Base-by-base conservation (phyloP, 2,329 filamentous ascomycete species). In the Plectosphaerella plurivora region DNA sequence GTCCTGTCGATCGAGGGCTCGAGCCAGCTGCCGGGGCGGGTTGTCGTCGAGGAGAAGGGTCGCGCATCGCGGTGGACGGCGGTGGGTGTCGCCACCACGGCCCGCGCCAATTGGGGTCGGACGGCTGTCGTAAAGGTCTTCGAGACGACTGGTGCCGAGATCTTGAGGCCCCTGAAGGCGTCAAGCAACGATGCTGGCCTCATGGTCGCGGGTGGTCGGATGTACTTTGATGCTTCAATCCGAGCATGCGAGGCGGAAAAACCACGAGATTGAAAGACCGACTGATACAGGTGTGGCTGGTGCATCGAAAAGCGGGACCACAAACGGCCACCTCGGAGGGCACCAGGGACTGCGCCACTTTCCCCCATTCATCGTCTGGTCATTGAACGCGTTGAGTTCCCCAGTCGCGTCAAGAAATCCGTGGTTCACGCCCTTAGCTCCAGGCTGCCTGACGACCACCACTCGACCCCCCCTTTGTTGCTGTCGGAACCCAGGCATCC, bases 1-100 rank as follows among this genome's bases (percentile, higher is more conserved):
- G 91, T 92, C 59, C 89, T 84, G 62, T 86, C 71, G 57, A 83
- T 73, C 63, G 83, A 87, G 35, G 93, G 93, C 53, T 89, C 82
- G 47, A 97, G 87, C 91, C 92, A 97, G 65, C 83, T 88, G 59
- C 82, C 82, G 67, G 78, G 57, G 65, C 73, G 64, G 58, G 74
- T 58, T 64, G 78, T 55, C 15, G 89, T 89, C 33, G 86, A 88
- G 39, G 90, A 90, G 73, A 96, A 95, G 56, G 81, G 73, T 66
- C 88, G 82, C 60, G 68, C 69, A 74, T 78, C 71, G 62, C 75
- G 69, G 57, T 73, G 64, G 62, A 66, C n/a, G n/a, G n/a, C 63
- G 61, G 58, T 62, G 54, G 64, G 60, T 47, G 65, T 59, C 65
- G 62, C 57, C 15, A 42, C 18, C 55, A 68, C 53, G 54, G 59